These are phyloP conservation scores for Davidsoniella australis DNA, from an alignment of 2,329 filamentous ascomycete species.

Conservation along the genomic window DNA sequence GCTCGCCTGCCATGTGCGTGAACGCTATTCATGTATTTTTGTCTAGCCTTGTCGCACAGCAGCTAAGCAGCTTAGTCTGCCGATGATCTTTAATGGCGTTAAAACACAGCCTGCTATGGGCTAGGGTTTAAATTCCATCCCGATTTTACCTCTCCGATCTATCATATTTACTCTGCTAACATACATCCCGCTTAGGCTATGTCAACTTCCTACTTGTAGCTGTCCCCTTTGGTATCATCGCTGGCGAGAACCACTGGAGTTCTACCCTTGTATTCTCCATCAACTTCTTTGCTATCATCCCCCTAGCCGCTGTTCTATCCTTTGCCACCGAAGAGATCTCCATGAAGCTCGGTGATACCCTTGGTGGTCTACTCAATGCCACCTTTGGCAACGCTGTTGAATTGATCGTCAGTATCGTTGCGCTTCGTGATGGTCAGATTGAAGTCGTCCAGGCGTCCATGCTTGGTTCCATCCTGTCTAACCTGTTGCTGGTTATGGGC, in stretches of 20 bases:
- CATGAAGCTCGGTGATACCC: conserved; percentile 51
- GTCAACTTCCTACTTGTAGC: conserved; percentile 57
- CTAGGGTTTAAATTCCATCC: background rate
- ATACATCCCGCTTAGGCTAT: conserved; percentile 25
- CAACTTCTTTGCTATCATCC: conserved; percentile 70
- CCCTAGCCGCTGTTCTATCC: conserved; percentile 54
- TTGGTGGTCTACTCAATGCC: conserved; percentile 58
- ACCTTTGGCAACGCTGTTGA: conserved; percentile 71
- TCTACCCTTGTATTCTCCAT: conserved; percentile 54
- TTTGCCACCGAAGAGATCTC: conserved; percentile 68
- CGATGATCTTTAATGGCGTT: background rate
- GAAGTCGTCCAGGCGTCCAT: conserved; percentile 96
- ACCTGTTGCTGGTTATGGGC: conserved; percentile 72
- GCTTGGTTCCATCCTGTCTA: conserved; percentile 89
- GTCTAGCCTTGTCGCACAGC: too few relatives aligned
- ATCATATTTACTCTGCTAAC: background rate
- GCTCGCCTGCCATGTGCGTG: background rate
- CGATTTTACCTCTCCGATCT: background rate
- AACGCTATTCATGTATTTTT: too few relatives aligned
- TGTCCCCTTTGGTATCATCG: conserved; percentile 55
- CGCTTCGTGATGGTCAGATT: conserved; percentile 69
- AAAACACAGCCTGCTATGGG: background rate
- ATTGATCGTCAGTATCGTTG: conserved; percentile 78
- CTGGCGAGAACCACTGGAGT: conserved; percentile 44
- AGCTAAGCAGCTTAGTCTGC: background rate